Evolutionary conservation across 495 filamentous ascomycete genomes (phyloP), one percentile per base, ranked within the genome.

Genomic region (Aspergillus sclerotioniger): DNA sequence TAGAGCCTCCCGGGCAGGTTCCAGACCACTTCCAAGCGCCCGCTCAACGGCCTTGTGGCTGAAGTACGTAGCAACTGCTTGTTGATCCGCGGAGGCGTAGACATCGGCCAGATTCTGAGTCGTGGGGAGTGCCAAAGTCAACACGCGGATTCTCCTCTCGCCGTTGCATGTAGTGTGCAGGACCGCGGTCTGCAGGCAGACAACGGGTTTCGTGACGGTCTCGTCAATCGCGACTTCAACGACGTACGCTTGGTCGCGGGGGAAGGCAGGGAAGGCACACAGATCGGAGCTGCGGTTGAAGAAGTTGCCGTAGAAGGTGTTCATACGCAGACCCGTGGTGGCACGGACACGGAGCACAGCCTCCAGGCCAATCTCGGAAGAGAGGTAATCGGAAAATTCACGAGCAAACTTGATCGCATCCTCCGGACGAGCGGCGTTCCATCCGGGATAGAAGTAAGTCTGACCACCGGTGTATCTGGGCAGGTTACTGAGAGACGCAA

Each of bases 151-250:
- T 52, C 94, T 82, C 60, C 94, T 82, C 76, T 98, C 93, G 33
- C 94, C 94, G 64, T 98, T 98, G 80, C 95, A 97, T 8, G 91
- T 98, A 31, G 94, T 98, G 72, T 98, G 95, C 35, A 98, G 84
- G 12, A 98, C 92, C 43, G 93, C 95, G n/a, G 92, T 88, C 70
- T 98, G 94, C 79, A 98, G 75, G 75, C 92, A 97, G 19, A 96
- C 88, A 56, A 93, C 86, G n/a, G 88, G 88, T 73, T 96, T 96
- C n/a, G 86, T 86, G 56, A 98, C 77, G 35, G 85, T 90, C 75
- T 98, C 94, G 70, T 98, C 94, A 60, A 98, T 97, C 8, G 94
- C 93, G 53, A 98, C 95, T 68, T 98, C 94, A 35, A 98, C 94
- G n/a, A 98, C 94, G 68, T 98, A 98, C 47, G 88, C 89, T 67